Evolutionary conservation across 2,329 filamentous ascomycete genomes (phyloP), one percentile per base, ranked within the genome.

Genomic region (Lasiodiplodia gonubiensis): DNA sequence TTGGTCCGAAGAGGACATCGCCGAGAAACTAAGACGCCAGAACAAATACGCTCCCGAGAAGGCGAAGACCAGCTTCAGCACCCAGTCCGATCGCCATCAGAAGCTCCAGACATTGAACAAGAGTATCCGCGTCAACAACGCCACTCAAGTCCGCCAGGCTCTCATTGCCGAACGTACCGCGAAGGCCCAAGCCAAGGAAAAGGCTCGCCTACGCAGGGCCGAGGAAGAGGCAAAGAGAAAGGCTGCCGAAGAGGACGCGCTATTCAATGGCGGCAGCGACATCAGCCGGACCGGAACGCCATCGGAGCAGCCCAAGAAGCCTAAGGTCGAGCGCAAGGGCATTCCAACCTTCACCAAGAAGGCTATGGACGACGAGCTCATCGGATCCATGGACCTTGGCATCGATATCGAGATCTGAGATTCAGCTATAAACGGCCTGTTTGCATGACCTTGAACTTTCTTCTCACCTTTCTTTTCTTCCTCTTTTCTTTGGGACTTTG

Each of bases 341-440:
- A 76, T 87, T 70, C 89, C 89, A 14, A 91, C 93, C 59, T 92
- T 94, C 74, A 89, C 85, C 72, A 86, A 92, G 80, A 89, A 90
- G 35, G 86, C 93, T 67, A 90, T 91, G 83, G 94, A 97, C 70
- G 95, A 98, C 75, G 95, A 98, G 75, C 91, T 97, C 67, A 94
- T 98, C 78, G 93, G 91, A 1, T 86, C 89, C 30, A 83, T 98
- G 82, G 95, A 98, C 77, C 81, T 98, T 73, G 94, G 93, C 33
- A 93, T 98, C 76, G 94, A 98, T 72, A 89, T 97, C 73, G 93
- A 97, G 72, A 92, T 97, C 72, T 92, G 74, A 80, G 64, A 25
- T 21, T 35, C 14, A 18, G 3, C 39, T 33, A 11, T 42, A n/a
- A n/a, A 46, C 42, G 42, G 42, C 42, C 18, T 46, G 42, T 46